Percentiles rank a stretch among this genome's conserved stretches.
Conservation (phyloP, 2,329 filamentous ascomycete genomes). For the Aureobasidium sp. region DNA sequence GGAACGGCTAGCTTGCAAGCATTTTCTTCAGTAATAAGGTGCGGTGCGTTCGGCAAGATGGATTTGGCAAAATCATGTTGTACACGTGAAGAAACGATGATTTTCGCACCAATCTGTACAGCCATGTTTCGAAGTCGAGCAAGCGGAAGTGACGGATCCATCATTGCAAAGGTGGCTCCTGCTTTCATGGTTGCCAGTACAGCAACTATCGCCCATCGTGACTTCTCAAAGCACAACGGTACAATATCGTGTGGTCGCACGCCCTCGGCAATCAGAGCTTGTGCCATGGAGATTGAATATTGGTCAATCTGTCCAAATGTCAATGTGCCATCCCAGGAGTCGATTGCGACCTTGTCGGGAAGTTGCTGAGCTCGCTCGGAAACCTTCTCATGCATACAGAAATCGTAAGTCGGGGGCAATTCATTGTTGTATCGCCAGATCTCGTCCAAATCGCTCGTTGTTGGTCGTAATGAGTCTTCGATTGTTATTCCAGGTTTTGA, state of each 20-base stretch:
- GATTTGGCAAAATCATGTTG: slow-evolving; percentile 15
- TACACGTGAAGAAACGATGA: slow-evolving; percentile 12
- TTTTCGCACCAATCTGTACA: slow-evolving; percentile 7
- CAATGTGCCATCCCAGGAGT: slow-evolving; percentile 21
- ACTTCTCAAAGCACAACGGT: slow-evolving; percentile 21
- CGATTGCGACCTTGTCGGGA: slow-evolving; percentile 18
- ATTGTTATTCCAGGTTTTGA: slow-evolving; percentile 4
- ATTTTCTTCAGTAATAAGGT: slow-evolving; percentile 12
- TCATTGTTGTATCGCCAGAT: slow-evolving; percentile 16
- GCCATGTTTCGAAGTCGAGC: slow-evolving; percentile 17
- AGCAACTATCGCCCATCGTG: slow-evolving; percentile 20
- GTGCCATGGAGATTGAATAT: slow-evolving; percentile 15
- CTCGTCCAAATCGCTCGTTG: slow-evolving; percentile 12
- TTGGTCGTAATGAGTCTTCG: slow-evolving; percentile 20
- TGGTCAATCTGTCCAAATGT: slow-evolving; percentile 21
- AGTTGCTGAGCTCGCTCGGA: slow-evolving; percentile 12
- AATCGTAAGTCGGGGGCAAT: slow-evolving; percentile 13
- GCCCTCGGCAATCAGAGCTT: slow-evolving; percentile 9
- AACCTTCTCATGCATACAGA: slow-evolving; percentile 18
- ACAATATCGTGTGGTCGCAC: slow-evolving; percentile 14
- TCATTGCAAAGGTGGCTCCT: slow-evolving; percentile 20
- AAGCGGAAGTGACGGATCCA: slow-evolving; percentile 20
- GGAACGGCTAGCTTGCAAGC: neutral
- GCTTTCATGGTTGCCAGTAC: slow-evolving; percentile 24
- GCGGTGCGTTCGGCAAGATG: slow-evolving; percentile 11